Percentiles rank a stretch among this genome's conserved stretches.
These are phyloP conservation scores for Boletus tomentosulus DNA, from an alignment of 768 basidiomycete genomes.

Conservation along the genomic window DNA sequence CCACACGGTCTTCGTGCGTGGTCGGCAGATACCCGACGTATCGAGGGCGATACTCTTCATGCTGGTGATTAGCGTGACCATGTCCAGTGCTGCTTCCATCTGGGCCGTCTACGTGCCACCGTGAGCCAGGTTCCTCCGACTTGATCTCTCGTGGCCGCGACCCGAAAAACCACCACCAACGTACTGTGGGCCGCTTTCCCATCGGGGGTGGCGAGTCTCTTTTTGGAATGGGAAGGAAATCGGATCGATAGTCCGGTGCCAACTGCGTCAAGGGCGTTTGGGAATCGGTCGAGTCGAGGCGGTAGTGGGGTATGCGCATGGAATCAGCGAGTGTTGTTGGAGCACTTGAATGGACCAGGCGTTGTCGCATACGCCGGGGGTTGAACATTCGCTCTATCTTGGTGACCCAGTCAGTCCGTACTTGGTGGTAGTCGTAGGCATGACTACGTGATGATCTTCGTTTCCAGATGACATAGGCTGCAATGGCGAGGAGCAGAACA, in stretches of 20 bases:
- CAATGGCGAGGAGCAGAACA: conserved; percentile 23
- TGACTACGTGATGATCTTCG: conserved; percentile 8
- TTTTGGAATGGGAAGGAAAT: conserved; percentile 9
- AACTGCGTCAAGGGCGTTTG: conserved; percentile 22
- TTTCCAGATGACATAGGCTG: conserved; percentile 22
- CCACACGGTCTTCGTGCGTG: conserved; percentile 10
- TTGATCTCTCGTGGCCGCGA: conserved; percentile 25
- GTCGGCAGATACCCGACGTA: conserved; percentile 4
- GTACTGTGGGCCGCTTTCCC: conserved; percentile 2
- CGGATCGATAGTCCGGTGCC: background rate
- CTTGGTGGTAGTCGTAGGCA: conserved; percentile 11
- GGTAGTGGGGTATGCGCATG: conserved; percentile 15
- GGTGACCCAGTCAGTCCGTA: conserved; percentile 11
- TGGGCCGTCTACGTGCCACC: conserved; percentile 26
- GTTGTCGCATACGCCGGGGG: conserved; percentile 12
- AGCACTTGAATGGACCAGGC: conserved; percentile 9
- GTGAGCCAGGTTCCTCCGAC: conserved; percentile 15
- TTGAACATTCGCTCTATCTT: conserved; percentile 15
- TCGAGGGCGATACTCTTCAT: background rate
- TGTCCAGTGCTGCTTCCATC: conserved; percentile 23
- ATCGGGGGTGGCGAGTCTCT: conserved; percentile 3
- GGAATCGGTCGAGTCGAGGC: conserved; percentile 27
- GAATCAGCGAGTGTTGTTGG: conserved; percentile 24
- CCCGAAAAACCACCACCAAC: conserved; percentile 26
- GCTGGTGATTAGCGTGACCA: conserved; percentile 10